Conservation (phyloP, 768 basidiomycete species). For the Saitozyma podzolica region DNA sequence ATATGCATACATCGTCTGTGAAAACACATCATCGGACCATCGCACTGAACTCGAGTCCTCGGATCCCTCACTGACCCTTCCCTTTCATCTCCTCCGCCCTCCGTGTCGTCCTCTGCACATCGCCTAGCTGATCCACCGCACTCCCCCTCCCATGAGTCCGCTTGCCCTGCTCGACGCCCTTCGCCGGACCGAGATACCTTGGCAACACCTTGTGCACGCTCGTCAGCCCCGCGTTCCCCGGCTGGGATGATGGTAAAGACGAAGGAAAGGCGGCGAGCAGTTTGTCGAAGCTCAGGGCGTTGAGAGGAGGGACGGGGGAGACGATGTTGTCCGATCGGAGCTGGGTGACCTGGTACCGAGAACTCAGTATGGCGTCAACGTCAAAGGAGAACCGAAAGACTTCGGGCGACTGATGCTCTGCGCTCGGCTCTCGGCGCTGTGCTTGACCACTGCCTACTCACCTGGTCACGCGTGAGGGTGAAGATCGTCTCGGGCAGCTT, state of each 20-base stretch:
- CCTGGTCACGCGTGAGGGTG: conserved; percentile 71
- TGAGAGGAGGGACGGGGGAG: conserved; percentile 39
- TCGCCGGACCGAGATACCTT: conserved; percentile 54
- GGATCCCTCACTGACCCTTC: too few relatives aligned
- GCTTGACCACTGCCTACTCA: conserved; percentile 35
- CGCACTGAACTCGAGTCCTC: too few relatives aligned
- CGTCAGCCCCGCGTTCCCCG: conserved; percentile 54
- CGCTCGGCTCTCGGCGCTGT: background rate
- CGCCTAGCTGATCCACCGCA: background rate
- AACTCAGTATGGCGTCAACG: background rate
- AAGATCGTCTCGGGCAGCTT: conserved; percentile 65
- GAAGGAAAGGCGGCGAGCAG: conserved; percentile 46
- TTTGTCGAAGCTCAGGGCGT: conserved; percentile 39
- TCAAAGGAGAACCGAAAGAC: background rate
- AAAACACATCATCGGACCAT: too few relatives aligned
- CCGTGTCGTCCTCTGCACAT: too few relatives aligned
- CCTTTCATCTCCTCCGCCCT: too few relatives aligned
- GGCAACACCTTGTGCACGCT: conserved; percentile 63
- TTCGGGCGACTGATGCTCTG: background rate
- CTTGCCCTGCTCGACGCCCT: conserved; percentile 40
- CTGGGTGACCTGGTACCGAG: conserved; percentile 60
- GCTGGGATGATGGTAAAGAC: conserved; percentile 37
- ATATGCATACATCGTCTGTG: too few relatives aligned
- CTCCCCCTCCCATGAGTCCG: conserved; percentile 48
- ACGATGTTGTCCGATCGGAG: conserved; percentile 62